Conservation (phyloP, 2,329 filamentous ascomycete species). For the Pseudocercospora musae region DNA sequence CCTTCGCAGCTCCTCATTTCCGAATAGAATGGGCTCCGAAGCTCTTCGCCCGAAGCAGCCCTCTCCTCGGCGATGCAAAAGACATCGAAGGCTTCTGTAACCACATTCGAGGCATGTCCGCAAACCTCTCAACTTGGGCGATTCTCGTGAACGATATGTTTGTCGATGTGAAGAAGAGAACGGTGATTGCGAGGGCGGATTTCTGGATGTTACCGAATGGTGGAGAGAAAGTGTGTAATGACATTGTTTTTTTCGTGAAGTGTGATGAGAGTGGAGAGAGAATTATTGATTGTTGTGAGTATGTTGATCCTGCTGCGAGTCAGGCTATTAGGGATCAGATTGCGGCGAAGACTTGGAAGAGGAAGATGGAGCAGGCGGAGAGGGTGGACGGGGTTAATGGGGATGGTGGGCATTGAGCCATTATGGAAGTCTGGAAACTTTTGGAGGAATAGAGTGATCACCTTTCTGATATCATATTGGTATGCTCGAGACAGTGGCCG, state of each 20-base stretch:
- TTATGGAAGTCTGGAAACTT: neutral
- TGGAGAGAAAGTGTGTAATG: constrained; percentile 16
- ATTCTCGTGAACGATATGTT: constrained; percentile 13
- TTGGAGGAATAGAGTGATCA: neutral
- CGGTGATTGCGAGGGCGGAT: constrained; percentile 14
- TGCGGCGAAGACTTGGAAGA: constrained; percentile 13
- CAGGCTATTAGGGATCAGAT: constrained; percentile 16
- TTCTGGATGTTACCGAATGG: constrained; percentile 20
- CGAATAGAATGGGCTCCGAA: constrained; percentile 19
- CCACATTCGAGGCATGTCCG: constrained; percentile 16
- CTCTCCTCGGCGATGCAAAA: constrained; percentile 14
- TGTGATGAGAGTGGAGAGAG: constrained; percentile 15
- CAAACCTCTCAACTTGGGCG: constrained; percentile 16
- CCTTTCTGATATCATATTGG: neutral
- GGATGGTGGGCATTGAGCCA: neutral
- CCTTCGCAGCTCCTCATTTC: constrained; percentile 16
- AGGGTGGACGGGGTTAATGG: constrained; percentile 2
- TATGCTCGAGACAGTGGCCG: too few relatives aligned
- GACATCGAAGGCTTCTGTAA: constrained; percentile 17
- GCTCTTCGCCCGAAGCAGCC: constrained; percentile 15
- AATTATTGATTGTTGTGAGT: constrained; percentile 17
- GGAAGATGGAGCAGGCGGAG: neutral
- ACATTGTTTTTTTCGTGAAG: constrained; percentile 20
- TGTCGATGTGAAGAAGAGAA: constrained; percentile 17
- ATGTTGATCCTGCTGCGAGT: constrained; percentile 21